These are phyloP conservation scores for Neoboletus magnificus DNA, from an alignment of 768 basidiomycete genomes.

Conservation along the genomic window DNA sequence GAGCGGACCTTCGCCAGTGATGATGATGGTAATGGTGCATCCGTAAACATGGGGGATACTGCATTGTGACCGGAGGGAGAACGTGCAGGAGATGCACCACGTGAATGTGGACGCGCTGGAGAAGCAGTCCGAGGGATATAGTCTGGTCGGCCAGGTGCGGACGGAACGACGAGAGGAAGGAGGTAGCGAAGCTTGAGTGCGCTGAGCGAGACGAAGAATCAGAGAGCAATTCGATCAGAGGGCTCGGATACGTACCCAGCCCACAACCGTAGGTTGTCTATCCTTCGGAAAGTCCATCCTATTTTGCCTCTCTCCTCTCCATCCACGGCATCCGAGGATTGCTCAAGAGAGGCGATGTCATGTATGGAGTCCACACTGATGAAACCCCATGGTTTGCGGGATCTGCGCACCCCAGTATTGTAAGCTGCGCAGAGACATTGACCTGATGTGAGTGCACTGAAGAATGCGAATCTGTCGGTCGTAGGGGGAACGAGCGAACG, in stretches of 20 bases:
- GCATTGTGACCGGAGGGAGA: slow-evolving; percentile 10
- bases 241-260: slow-evolving; percentile 57
- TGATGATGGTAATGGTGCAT: slow-evolving; percentile 25
- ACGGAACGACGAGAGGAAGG: slow-evolving; percentile 61
- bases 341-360: slow-evolving; percentile 69
- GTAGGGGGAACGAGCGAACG: slow-evolving; percentile 36
- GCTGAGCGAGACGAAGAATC: slow-evolving; percentile 34
- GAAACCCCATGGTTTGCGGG: slow-evolving; percentile 85
- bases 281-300: slow-evolving; percentile 82
- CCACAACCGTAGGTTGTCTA: slow-evolving; percentile 84
- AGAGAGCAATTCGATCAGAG: neutral
- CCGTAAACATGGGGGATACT: neutral
- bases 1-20: slow-evolving; percentile 38
- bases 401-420: slow-evolving; percentile 76
- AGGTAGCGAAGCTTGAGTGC: slow-evolving; percentile 82
- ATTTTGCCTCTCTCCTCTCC: slow-evolving; percentile 46
- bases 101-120: slow-evolving; percentile 16
- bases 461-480: slow-evolving; percentile 38
- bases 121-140: slow-evolving; percentile 24
- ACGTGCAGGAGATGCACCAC: slow-evolving; percentile 26
- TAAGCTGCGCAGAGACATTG: slow-evolving; percentile 79
- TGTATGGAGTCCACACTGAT: slow-evolving; percentile 76
- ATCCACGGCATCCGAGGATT: slow-evolving; percentile 35
- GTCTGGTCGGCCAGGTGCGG: slow-evolving; percentile 32
- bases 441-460: slow-evolving; percentile 64